These are phyloP conservation scores for Trypanosomatidae sp. DNA, from an alignment of 208 protist species.

Conservation along the genomic window DNA sequence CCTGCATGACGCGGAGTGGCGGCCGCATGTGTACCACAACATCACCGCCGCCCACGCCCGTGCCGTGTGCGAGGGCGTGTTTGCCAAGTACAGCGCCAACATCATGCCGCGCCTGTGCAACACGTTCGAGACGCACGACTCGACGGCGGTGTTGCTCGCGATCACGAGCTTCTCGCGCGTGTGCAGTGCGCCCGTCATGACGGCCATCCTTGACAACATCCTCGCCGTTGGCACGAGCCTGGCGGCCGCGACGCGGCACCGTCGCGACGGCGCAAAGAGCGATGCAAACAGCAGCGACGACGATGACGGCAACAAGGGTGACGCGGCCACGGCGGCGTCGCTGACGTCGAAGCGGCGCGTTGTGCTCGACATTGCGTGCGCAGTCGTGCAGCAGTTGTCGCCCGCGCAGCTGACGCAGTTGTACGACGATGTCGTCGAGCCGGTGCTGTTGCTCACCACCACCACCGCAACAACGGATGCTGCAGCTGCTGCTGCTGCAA, in stretches of 20 bases:
- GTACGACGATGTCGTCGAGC: conserved; percentile 70
- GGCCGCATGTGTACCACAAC: conserved; percentile 66
- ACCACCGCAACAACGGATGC: no score
- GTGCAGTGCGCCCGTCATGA: conserved; percentile 68
- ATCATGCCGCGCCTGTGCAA: conserved; percentile 87
- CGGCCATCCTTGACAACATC: conserved; percentile 68
- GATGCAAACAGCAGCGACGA: not conserved
- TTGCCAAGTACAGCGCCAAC: conserved; percentile 73
- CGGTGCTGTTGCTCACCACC: conserved; percentile 63
- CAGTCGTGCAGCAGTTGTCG: conserved; percentile 55
- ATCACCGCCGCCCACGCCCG: conserved; percentile 49
- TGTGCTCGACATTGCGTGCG: conserved; percentile 75
- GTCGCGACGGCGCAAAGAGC: conserved; percentile 5
- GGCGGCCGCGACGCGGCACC: conserved; percentile 12
- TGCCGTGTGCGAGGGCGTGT: conserved; percentile 50
- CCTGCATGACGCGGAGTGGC: conserved; percentile 60
- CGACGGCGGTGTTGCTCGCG: conserved; percentile 65
- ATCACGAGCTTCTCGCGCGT: conserved; percentile 80
- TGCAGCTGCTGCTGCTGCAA: no score
- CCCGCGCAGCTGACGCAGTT: conserved; percentile 38
- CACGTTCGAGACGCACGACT: conserved; percentile 57
- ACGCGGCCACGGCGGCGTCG: conserved; percentile 22
- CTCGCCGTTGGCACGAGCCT: conserved; percentile 61
- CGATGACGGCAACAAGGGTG: not conserved
- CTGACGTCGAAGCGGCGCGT: conserved; percentile 67